Base-by-base conservation (phyloP, 805 yeast genomes). In the Schizosaccharomyces osmophilus region DNA sequence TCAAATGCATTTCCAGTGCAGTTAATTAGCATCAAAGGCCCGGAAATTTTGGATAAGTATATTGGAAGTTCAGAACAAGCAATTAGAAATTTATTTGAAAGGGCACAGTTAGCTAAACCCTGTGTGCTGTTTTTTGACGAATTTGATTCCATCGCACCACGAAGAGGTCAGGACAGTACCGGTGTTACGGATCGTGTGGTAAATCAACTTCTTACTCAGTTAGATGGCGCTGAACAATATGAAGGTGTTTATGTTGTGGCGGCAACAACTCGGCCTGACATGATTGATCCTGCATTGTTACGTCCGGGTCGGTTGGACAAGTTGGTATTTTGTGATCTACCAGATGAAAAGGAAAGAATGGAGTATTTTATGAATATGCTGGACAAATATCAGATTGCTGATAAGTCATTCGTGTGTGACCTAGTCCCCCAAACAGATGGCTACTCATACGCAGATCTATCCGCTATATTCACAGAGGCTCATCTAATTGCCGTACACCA, bases 191-290 rank as follows among this genome's bases (percentile, higher is more conserved):
- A 93, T 70, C 78, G 98, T 67, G 96, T 93, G 51, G 98, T 93
- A 31, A 93, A 93, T 72, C 98, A 93, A 69, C 80, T 93, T 81
- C 78, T 93, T 67, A 93, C 98, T 0, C 97, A 93, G 70, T 89
- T 93, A 95, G 98, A 93, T 71, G 98, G 98, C 73, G 97, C 97
- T 0, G 97, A 93, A 71, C 97, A 97, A 0, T 75, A 89, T 36
- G 97, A 89, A 67, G 97, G 97, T 2, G 97, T 93, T 1, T 90
- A 93, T 69, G 95, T 93, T 0, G 75, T 93, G 31, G 97, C 97
- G 0, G 98, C 97, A 0, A 93, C 97, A 0, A 83, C 93, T 67
- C 78, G 98, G 67, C 98, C 98, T 0, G 98, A 93, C 68, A 77
- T 93, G 66, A 89, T 93, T 65, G 98, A 93, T 70, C 84, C 95